Base-by-base conservation (phyloP, 148 eudicot genomes). In the Heliosperma pusillum region DNA sequence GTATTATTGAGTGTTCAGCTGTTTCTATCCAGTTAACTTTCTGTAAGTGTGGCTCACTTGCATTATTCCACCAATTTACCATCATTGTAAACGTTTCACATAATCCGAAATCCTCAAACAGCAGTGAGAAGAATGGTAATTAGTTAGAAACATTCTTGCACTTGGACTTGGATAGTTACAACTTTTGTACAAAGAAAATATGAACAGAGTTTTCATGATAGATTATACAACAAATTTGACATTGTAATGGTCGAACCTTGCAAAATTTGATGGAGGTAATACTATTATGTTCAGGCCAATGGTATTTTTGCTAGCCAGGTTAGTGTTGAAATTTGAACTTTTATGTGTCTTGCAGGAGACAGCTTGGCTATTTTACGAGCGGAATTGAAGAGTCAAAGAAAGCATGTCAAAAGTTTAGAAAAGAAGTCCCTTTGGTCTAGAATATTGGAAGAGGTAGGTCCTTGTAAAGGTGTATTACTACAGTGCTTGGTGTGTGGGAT, bases 391-490 rank as follows among this genome's bases (percentile, higher is more conserved):
- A 89, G 92, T 81, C 99, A 95, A 86, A 92, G 83, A 87, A 95
- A 95, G 79, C 96, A 87, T 62, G 99, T 95, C 56, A 89, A 79
- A 87, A 92, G 81, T 86, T 87, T 95, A 86, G 86, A 95, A 76
- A 95, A 92, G 88, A 95, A 92, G 81, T 95, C 99, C 44, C 87
- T 95, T 57, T 95, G 99, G 99, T 88, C 91, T 74, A 87, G 81
- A 86, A 87, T 90, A 72, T 86, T 95, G 88, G 99, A 95, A 87
- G 99, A 92, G 97, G 99, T 95, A 85, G 72, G 77, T 74, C 25
- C 20, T 61, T 67, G 21, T 45, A 45, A 20, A 50, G 66, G 17
- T 50, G 55, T 50, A 50, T 50, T 50, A 50, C 55, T 1, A 50
- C 42, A 36, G 40, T 7, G 40, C 40, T 33, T 33, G 40, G 40